A percentile compares a stretch with the other conserved stretches of the same genome.
Evolutionary conservation across 148 eudicot genomes (phyloP).

Genomic region (Selenicereus undatus): DNA sequence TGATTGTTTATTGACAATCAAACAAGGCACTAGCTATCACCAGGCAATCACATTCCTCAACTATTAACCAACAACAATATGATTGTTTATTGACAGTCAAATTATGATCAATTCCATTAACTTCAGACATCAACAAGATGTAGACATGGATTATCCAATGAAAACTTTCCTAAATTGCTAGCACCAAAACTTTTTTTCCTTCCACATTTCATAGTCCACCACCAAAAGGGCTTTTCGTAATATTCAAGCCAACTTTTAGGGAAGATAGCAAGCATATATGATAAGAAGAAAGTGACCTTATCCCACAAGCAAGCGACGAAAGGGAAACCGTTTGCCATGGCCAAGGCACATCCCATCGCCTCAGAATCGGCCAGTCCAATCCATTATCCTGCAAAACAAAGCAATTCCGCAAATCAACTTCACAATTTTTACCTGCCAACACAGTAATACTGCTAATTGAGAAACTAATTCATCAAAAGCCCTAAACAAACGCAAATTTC

Average conservation of each 20-base stretch:
- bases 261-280: neutral
- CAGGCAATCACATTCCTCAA: neutral
- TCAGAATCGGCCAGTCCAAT: slow-evolving; percentile 60
- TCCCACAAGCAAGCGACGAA: slow-evolving; percentile 91
- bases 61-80: neutral
- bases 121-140: neutral
- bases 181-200: neutral
- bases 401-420: neutral
- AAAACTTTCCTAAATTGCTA: neutral
- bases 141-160: neutral
- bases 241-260: too few relatives aligned
- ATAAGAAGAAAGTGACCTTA: slow-evolving; percentile 45
- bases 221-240: too few relatives aligned
- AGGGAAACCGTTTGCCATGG: slow-evolving; percentile 92
- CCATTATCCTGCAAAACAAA: slow-evolving; percentile 22
- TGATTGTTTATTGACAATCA: too few relatives aligned
- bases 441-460: neutral
- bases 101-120: neutral
- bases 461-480: neutral
- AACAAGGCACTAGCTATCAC: neutral
- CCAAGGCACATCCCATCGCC: slow-evolving; percentile 98
- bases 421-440: neutral
- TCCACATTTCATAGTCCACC: neutral
- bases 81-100: neutral
- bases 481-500: neutral